Evolutionary conservation across 2,329 filamentous ascomycete genomes (phyloP), one percentile per base, ranked within the genome.

Genomic region (Cytospora piceae): DNA sequence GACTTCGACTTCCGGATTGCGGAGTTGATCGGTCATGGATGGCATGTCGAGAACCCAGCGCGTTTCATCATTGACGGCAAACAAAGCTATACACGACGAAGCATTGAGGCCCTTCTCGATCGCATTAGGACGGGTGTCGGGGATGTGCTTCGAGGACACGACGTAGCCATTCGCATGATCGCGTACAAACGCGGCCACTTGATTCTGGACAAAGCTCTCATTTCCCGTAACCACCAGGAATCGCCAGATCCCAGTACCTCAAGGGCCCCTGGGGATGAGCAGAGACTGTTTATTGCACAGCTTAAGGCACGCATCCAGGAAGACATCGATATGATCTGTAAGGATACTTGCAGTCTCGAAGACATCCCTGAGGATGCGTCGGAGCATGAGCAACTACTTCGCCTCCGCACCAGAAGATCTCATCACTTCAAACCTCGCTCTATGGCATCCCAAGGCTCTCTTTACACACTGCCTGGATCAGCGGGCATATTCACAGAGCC

Each of bases 151-250:
- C 77, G 79, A 58, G 79, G 80, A 29, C 79, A 82, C 64, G 79
- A 82, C 29, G 76, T 79, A 49, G 77, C 80, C 6, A 76, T 84
- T 59, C 81, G 78, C 27, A 74, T 86, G 71, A 79, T 77, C 3
- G 79, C 81, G 8, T 77, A 82, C 69, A 85, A 85, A 71, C 79
- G 83, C 53, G 83, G 83, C 0, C 83, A 86, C 64, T 77, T 83
- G 27, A 77, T 86, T 17, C 67, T 84, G n/a, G 80, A 83, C 71
- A 82, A 82, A 69, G 79, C 78, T 6, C 73, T 84, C 11, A 75
- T 80, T 15, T 77, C 80, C 9, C 74, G 75, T 20, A 68, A 77
- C 31, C 77, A 78, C 46, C 73, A 72, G 20, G 70, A 71, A 11
- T 73, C 70, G 27, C 72, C 69, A 7, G 55, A n/a, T 27, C 65